These are phyloP conservation scores for Beauveria sp. DNA, from an alignment of 2,329 filamentous ascomycete genomes.

Conservation along the genomic window DNA sequence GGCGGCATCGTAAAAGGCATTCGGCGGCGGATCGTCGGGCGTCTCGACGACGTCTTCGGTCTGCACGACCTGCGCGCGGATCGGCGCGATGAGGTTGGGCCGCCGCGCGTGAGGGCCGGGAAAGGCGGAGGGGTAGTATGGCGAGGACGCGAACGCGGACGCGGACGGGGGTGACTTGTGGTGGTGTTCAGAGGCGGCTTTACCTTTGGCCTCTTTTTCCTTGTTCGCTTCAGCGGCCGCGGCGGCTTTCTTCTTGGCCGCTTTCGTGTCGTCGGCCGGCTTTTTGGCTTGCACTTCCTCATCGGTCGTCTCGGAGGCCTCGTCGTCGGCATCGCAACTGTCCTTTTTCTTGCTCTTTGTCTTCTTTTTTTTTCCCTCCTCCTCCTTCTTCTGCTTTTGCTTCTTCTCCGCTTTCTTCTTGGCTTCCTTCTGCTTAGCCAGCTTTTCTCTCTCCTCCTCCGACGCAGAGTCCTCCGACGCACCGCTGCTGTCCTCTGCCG, in stretches of 20 bases:
- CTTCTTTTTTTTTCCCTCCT: conserved; percentile 4
- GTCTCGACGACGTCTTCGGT: conserved; percentile 49
- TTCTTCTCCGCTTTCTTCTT: conserved; percentile 8
- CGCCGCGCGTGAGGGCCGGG: conserved; percentile 25
- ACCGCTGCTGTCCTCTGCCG: neutral
- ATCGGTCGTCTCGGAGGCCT: conserved; percentile 15
- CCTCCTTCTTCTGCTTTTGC: conserved; percentile 8
- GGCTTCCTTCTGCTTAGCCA: neutral
- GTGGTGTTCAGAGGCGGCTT: neutral
- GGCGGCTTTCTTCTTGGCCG: neutral
- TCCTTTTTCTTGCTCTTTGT: conserved; percentile 17
- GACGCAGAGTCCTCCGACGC: neutral
- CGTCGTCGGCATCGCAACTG: conserved; percentile 18
- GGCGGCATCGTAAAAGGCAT: conserved; percentile 50
- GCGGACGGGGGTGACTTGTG: neutral
- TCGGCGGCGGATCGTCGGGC: conserved; percentile 46
- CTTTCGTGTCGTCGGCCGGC: conserved; percentile 11
- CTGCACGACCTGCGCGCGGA: conserved; percentile 41
- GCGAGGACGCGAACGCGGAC: neutral
- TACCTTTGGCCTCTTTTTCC: conserved; percentile 8
- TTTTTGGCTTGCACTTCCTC: conserved; percentile 10
- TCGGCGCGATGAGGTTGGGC: conserved; percentile 40
- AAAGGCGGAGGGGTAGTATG: conserved; percentile 21
- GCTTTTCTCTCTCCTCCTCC: neutral
- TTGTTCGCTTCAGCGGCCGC: conserved; percentile 8